Evolutionary conservation across 176 grass and related monocot genomes (phyloP).

Genomic region (Otatea glauca): DNA sequence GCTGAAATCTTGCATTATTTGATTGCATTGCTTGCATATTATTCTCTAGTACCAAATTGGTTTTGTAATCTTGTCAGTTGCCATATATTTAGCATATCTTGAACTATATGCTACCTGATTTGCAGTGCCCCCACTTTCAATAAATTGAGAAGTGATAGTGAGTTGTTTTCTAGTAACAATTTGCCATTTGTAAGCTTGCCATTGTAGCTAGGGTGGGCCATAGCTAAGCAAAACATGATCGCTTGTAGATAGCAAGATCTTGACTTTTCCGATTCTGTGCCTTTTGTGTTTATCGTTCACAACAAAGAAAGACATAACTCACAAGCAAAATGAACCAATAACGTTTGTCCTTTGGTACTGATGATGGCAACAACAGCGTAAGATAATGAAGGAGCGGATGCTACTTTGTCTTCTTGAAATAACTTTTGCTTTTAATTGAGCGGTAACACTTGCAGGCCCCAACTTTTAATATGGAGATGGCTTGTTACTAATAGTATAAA

Average conservation of each 20-base stretch:
- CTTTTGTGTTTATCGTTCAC: slow-evolving; percentile 16
- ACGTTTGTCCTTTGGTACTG: slow-evolving; percentile 10
- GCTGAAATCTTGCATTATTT: slow-evolving; percentile 1
- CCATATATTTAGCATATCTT: neutral
- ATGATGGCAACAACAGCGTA: slow-evolving; percentile 14
- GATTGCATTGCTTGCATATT: neutral
- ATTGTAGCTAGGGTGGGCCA: neutral
- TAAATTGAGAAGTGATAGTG: neutral
- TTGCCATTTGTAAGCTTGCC: neutral
- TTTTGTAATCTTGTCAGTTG: neutral
- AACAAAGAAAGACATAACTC: slow-evolving; percentile 1
- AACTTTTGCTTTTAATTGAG: slow-evolving; percentile 3
- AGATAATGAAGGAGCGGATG: slow-evolving; percentile 5
- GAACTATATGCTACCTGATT: neutral
- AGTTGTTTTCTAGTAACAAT: slow-evolving; percentile 13
- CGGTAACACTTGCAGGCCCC: neutral
- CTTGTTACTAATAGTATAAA: neutral
- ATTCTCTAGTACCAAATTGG: slow-evolving; percentile 21
- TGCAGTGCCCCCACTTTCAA: neutral
- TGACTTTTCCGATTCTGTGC: neutral
- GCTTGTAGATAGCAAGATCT: neutral
- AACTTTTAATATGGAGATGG: neutral
- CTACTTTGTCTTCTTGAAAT: slow-evolving; percentile 17
- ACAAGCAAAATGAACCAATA: neutral
- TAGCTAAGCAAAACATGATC: neutral